These are phyloP conservation scores for Saccharomycopsis schoenii DNA, from an alignment of 805 yeast genomes.

Conservation along the genomic window DNA sequence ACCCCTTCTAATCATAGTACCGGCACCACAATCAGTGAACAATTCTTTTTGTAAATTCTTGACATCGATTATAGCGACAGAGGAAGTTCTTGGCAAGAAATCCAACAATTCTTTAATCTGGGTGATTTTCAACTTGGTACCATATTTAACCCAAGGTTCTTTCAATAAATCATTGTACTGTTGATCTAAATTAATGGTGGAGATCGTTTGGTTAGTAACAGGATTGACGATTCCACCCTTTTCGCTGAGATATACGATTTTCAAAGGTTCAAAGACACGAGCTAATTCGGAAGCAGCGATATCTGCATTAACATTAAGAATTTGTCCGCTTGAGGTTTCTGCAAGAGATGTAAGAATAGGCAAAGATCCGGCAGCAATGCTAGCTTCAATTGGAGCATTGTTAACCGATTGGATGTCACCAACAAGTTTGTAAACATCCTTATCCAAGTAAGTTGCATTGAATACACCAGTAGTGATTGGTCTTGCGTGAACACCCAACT, in stretches of 20 bases:
- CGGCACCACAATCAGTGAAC: slow-evolving; percentile 98
- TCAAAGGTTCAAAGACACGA: slow-evolving; percentile 91
- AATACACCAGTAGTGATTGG: slow-evolving; percentile 98
- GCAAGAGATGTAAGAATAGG: slow-evolving; percentile 96
- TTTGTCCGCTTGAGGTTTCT: slow-evolving; percentile 94
- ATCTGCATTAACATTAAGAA: slow-evolving; percentile 95
- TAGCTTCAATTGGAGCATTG: slow-evolving; percentile 84
- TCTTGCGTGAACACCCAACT: slow-evolving; percentile 95
- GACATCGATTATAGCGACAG: slow-evolving; percentile 95
- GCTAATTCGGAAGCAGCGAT: slow-evolving; percentile 99
- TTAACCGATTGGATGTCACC: slow-evolving; percentile 83
- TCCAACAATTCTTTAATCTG: slow-evolving; percentile 92
- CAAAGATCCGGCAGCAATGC: slow-evolving; percentile 91
- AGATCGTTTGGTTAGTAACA: slow-evolving; percentile 78
- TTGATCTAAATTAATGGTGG: slow-evolving; percentile 88
- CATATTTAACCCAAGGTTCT: slow-evolving; percentile 97
- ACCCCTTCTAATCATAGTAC: slow-evolving; percentile 96
- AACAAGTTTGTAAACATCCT: slow-evolving; percentile 84
- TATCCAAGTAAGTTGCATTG: slow-evolving; percentile 83
- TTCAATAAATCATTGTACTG: slow-evolving; percentile 86
- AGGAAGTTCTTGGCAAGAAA: slow-evolving; percentile 91
- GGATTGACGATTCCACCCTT: slow-evolving; percentile 97
- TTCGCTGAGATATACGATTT: slow-evolving; percentile 92
- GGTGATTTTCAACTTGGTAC: slow-evolving; percentile 92
- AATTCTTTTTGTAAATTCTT: slow-evolving; percentile 93